Base-by-base conservation (phyloP, 768 basidiomycete genomes). In the Rhodotorula babjevae region DNA sequence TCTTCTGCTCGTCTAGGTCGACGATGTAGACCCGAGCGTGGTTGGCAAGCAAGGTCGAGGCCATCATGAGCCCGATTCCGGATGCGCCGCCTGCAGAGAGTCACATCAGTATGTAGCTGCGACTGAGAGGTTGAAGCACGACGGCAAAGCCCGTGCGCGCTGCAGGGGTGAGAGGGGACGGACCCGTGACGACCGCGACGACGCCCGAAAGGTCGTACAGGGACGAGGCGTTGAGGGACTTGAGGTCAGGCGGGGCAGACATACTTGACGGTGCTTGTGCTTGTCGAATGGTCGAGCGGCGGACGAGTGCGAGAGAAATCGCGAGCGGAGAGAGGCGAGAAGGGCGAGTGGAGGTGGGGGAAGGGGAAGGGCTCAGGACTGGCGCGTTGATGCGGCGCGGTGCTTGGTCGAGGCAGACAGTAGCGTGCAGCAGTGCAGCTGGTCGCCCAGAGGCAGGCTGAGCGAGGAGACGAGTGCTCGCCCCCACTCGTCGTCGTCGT, bases 41-140 rank as follows among this genome's bases (percentile, higher is more conserved):
- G 70, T 85, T 85, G 6, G 84, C 83, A 18, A 84, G 72, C 3
- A 85, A 77, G 0, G 84, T 84, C 18, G 82, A 82, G 68, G 80
- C 82, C 31, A 85, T 84, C 85, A 85, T 85, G 56, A 85, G 77
- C 1, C 85, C 85, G n/a, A 85, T 84, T 0, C 85, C 85, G 18
- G 70, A 71, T 19, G 65, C 84, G 83, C 68, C 46, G 46, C 63
- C 69, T 69, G 57, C 3, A 18, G 36, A 36, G 36, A 36, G 36
- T 36, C 5, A n/a, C n/a, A n/a, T 9, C 5, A 36, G 36, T 36
- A 9, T 5, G 36, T 36, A 9, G 29, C 16, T 31, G 64, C 46
- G 15, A 8, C 33, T 25, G 18, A 12, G 31, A 21, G 29, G n/a
- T 10, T 29, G 21, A 12, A 53, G 18, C 61, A 49, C 36, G 7